Evolutionary conservation across 2,329 filamentous ascomycete genomes (phyloP), one percentile per base, ranked within the genome.

Genomic region (Epichloe scottii): DNA sequence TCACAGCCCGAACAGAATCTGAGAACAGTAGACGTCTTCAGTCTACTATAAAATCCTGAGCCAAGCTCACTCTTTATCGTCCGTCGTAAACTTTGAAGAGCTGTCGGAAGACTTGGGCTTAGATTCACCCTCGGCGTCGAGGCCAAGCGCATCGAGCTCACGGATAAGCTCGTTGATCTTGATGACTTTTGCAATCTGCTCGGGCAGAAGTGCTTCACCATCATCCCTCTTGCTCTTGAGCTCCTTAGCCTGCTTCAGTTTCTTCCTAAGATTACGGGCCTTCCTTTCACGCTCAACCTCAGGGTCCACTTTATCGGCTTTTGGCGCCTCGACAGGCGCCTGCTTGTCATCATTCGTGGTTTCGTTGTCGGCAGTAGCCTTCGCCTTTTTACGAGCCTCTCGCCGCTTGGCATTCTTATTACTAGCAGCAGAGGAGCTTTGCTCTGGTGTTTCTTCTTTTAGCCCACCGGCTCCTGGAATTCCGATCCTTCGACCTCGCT

Each of bases 181-280:
- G 66, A 95, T 94, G 51, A 98, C 88, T 72, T 98, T 98, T 59
- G 91, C 89, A 56, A 97, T 85, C 71, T 98, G 93, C 71, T 98
- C 93, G 0, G 90, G 91, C 26, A 97, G 74, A 54, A 98, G 70
- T 4, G 80, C 76, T 63, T 88, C 85, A 19, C 93, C 93, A 51
- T 82, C 83, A 23, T 95, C 87, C 68, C 95, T 95, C 76, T 95
- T 96, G 61, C 83, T 84, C 64, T 89, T 85, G 50, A 98, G 75
- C 2, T 97, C 93, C 59, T 83, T 85, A 4, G 93, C 91, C 66
- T 98, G 93, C 61, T 91, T 87, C 54, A 98, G 73, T 70, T 97
- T 98, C 76, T 98, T 98, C 66, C 85, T 87, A 43, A 97, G 71
- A 61, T 88, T 94, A 56, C 90, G 82, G 1, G 86, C 91, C 67